Base-by-base conservation (phyloP, 805 yeast species). In the Tetrapisispora pingtungensis region DNA sequence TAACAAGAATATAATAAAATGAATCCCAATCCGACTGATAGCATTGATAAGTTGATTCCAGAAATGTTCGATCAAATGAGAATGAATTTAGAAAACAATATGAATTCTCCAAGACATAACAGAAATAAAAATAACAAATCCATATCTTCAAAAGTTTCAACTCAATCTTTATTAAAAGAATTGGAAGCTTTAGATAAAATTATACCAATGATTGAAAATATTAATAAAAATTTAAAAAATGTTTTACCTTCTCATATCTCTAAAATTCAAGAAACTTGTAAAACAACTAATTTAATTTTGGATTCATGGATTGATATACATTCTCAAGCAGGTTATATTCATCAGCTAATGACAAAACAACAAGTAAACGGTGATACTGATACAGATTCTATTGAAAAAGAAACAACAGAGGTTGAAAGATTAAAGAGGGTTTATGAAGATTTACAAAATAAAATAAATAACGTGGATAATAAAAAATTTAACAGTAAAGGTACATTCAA, bases 301-400 rank as follows among this genome's bases (percentile, higher is more conserved):
- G 80, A 75, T 45, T 69, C 77, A 19, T 80, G 84, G 84, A 71
- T 75, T 42, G 68, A 72, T 49, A 78, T 80, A 40, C 68, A 80
- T 18, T 77, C 82, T 14, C 84, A 80, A 53, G 74, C 82, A 19
- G 72, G 73, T 31, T 75, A 77, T 53, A 73, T 80, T 4, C 65
- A 69, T 24, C 69, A 71, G 10, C 57, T 76, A 17, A 63, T 78
- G 49, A 66, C 67, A 42, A 71, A 72, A 44, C 26, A 17, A n/a
- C 45, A 42, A 26, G 5, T 1, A 4, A 3, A 14, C 13, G 44
- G 44, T 30, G 36, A 12, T 49, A 43, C 49, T 59, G 54, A 57
- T 50, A 42, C 58, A 49, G 41, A 46, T 13, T 43, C 46, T 12
- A 42, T 47, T 5, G 51, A 51, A 32, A 46, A 36, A 33, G 54